Base-by-base conservation (phyloP, 2,329 filamentous ascomycete genomes). In the Sporothrix brasiliensis region DNA sequence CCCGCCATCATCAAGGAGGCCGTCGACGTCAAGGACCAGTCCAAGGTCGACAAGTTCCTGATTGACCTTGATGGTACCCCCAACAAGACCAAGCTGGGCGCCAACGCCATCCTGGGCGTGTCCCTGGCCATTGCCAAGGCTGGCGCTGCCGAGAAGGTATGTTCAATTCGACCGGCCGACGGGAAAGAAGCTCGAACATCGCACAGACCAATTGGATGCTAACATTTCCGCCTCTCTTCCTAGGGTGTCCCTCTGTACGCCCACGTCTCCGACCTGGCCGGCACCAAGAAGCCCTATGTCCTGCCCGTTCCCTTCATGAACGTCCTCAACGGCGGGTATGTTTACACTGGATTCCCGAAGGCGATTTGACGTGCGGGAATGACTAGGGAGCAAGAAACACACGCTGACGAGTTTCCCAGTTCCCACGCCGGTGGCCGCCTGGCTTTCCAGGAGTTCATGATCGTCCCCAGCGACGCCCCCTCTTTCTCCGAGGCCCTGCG, bases 401-500 rank as follows among this genome's bases (percentile, higher is more conserved):
- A 27, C 1, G 34, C 24, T 58, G 30, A 68, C 69, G 44, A 3
- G 69, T 19, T 49, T 68, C 3, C 11, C 34, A 85, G 95, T 76
- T 98, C 94, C 79, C 95, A 99, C 87, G 95, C 95, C 76, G 95
- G 95, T 88, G 95, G 95, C 79, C 92, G 94, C 81, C 89, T 96
- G 77, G 92, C 92, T 76, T 96, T 96, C 89, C 93, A 96, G 84
- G 93, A 96, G 84, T 96, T 96, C 88, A 96, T 96, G 93, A 94
- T 96, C 77, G 92, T 94, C 73, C 54, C 56, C 73, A 93, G 91
- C 76, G 86, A 89, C 74, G 95, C 95, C 76, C 91, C 93, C 73
- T 90, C 92, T 74, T 99, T 99, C 89, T 89, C 90, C 77, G 95
- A 99, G 88, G 95, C 91, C 80, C 90, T 99, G 85, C 94, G 94